Percentiles rank a stretch among this genome's conserved stretches.
phyloP scores from a whole-genome alignment of 306 rosid genomes.

The Ziziphus jujuba region DNA sequence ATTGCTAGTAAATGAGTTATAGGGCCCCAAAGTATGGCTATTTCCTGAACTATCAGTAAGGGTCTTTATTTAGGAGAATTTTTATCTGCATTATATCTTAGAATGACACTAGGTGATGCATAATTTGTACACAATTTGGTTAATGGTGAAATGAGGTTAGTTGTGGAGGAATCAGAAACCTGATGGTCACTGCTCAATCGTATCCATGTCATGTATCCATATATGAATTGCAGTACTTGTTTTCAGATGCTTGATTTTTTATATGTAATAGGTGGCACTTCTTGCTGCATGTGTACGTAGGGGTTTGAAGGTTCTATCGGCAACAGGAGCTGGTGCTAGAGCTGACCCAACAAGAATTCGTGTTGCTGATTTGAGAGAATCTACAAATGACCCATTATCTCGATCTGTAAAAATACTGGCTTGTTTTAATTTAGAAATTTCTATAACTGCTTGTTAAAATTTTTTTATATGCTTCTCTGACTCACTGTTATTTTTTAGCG shows the following conservation, averaged over 20 bases:
- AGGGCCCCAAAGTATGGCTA: no score
- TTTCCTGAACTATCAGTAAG: no score
- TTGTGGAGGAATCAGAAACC: not conserved
- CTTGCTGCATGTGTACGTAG: slow-evolving; percentile 95
- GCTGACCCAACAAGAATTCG: slow-evolving; percentile 96
- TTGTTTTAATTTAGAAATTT: not conserved
- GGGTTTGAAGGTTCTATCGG: slow-evolving; percentile 90
- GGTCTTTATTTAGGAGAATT: no score
- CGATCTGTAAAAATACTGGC: slow-evolving; percentile 62
- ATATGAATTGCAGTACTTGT: slow-evolving; percentile 23
- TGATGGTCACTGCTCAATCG: slow-evolving; percentile 2
- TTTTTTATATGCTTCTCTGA: not conserved
- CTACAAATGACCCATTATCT: slow-evolving; percentile 89
- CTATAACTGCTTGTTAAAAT: not conserved
- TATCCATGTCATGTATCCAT: slow-evolving; percentile 17
- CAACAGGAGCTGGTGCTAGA: slow-evolving; percentile 96
- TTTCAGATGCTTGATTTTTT: slow-evolving; percentile 38
- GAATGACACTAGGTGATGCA: no score
- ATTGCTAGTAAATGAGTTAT: no score
- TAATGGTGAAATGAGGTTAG: not conserved
- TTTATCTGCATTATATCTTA: no score
- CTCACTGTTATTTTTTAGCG: not conserved
- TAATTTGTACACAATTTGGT: no score
- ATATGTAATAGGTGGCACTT: slow-evolving; percentile 82
- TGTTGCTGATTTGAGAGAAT: slow-evolving; percentile 84